Evolutionary conservation across 1,284 basidiomycete species (phyloP), one percentile per base, ranked within the genome.

Genomic region (Trametes hirsuta): DNA sequence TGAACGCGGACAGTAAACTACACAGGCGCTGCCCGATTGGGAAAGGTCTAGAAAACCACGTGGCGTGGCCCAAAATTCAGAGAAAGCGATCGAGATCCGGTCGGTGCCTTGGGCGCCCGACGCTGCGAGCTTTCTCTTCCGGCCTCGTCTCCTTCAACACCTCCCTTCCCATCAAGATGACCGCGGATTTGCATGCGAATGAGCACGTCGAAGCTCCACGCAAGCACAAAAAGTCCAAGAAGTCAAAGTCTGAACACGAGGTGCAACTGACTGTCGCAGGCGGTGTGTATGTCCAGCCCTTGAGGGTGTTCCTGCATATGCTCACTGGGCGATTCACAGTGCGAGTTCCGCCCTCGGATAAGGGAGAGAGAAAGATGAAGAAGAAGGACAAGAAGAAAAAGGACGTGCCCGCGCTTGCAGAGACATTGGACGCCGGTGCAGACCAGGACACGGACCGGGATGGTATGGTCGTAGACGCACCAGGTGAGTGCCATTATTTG

Each of bases 221-320:
- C 25, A 62, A 62, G 25, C 55, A 63, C 36, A 72, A 72, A 59
- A 71, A 71, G 47, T 63, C 61, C 15, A 69, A 69, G 57, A 68
- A 68, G 52, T 46, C 52, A 48, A 59, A 66, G 44, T 49, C 58
- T n/a, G 30, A 50, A 22, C 21, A 15, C 37, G 53, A 61, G 41
- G 54, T 53, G 30, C 36, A 57, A 58, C 52, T 64, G 30, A 64
- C 49, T 36, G 67, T 59, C 25, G 34, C 56, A 58, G 66, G 64
- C 63, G 71, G 70, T 71, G 66, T 70, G 68, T 69, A 71, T 69
- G 69, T 71, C 59, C 55, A 40, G 30, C 47, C 47, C 41, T 47
- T 47, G 44, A 53, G 10, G 22, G 35, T 10, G 15, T 41, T 14
- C 53, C 34, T 15, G 41, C 49, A 25, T 12, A 11, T 36, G 39